Conservation (phyloP, 495 filamentous ascomycete genomes). For the Friedmanniomyces endolithicus region DNA sequence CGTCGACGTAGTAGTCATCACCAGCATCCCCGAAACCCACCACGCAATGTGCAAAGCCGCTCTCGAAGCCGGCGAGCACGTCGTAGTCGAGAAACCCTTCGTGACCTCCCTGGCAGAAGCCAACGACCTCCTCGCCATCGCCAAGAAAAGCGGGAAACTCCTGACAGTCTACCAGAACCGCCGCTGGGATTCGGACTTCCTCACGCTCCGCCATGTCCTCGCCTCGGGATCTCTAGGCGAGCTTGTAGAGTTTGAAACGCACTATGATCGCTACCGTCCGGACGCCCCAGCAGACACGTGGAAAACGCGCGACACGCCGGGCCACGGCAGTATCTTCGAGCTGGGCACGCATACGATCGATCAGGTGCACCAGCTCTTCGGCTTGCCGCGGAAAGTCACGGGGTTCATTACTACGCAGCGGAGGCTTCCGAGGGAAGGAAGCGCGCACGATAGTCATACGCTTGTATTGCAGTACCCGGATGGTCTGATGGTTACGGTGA, state of each 20-base stretch:
- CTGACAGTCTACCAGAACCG: conserved; percentile 85
- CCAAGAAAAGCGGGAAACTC: conserved; percentile 46
- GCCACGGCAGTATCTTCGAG: conserved; percentile 66
- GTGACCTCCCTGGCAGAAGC: conserved; percentile 62
- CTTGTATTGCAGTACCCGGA: conserved; percentile 54
- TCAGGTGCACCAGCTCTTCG: conserved; percentile 68
- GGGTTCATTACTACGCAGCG: conserved; percentile 58
- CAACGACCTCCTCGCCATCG: conserved; percentile 51
- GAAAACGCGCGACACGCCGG: conserved; percentile 50
- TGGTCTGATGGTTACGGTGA: conserved; percentile 49
- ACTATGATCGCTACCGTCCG: conserved; percentile 71
- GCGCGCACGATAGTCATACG: conserved; percentile 57
- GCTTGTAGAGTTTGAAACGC: conserved; percentile 67
- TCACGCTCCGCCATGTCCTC: conserved; percentile 55
- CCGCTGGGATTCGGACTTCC: conserved; percentile 74
- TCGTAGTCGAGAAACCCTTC: conserved; percentile 85
- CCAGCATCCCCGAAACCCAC: conserved; percentile 66
- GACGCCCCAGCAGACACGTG: conserved; percentile 41
- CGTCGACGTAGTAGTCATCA: conserved; percentile 62
- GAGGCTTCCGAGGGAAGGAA: conserved; percentile 32
- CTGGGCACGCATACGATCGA: conserved; percentile 76
- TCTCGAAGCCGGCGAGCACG: conserved; percentile 65
- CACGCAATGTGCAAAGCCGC: conserved; percentile 51
- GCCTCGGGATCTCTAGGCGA: conserved; percentile 46
- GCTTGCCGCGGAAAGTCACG: conserved; percentile 55